Evolutionary conservation across 2,329 filamentous ascomycete species (phyloP).

Genomic region (Penicillium corylophilum): DNA sequence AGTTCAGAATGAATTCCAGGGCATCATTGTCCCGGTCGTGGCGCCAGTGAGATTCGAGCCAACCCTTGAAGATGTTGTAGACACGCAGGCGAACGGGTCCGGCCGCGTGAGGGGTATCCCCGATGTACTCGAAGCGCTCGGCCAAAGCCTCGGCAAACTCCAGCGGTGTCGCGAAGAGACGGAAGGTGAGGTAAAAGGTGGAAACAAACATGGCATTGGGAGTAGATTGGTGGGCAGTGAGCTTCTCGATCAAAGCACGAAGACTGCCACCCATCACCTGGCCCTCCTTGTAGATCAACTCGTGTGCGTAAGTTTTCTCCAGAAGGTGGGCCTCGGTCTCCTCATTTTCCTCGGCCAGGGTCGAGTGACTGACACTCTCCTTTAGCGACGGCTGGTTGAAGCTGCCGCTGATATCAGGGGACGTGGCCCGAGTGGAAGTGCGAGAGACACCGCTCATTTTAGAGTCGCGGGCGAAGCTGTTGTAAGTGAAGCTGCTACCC

Average conservation of each 20-base stretch:
- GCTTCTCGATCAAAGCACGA: constrained; percentile 84
- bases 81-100: constrained; percentile 82
- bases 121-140: constrained; percentile 88
- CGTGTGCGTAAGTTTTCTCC: constrained; percentile 88
- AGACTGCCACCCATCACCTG: constrained; percentile 92
- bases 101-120: constrained; percentile 71
- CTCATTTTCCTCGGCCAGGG: constrained; percentile 70
- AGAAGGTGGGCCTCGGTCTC: constrained; percentile 81
- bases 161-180: constrained; percentile 80
- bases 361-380: constrained; percentile 64
- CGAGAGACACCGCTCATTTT: constrained; percentile 77
- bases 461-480: constrained; percentile 71
- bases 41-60: constrained; percentile 95
- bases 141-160: constrained; percentile 81
- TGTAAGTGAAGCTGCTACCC: constrained; percentile 74
- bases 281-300: constrained; percentile 91
- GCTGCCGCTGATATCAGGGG: constrained; percentile 65
- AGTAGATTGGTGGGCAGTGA: constrained; percentile 89
- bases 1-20: constrained; percentile 71
- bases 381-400: constrained; percentile 64
- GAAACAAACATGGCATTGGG: constrained; percentile 90
- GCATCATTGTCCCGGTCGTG: constrained; percentile 76
- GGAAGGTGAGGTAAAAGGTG: constrained; percentile 94
- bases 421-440: constrained; percentile 83
- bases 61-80: constrained; percentile 95